phyloP scores from a whole-genome alignment of 2,329 filamentous ascomycete genomes.

The Fusarium ramigenum region DNA sequence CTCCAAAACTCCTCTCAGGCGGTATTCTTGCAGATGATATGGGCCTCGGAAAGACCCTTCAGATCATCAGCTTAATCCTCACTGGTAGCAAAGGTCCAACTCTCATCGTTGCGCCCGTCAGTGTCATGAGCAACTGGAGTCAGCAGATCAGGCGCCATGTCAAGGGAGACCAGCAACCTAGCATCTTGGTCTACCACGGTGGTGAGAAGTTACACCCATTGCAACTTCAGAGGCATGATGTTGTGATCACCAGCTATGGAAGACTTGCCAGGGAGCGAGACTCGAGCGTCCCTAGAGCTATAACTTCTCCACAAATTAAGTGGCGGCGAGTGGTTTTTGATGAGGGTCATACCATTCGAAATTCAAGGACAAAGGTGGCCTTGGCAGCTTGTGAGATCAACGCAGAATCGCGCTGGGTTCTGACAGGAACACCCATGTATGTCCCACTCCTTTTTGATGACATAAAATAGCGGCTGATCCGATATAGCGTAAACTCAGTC shows the following conservation, averaged over 20 bases:
- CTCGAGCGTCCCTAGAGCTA: constrained; percentile 51
- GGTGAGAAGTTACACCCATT: constrained; percentile 62
- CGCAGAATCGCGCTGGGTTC: constrained; percentile 79
- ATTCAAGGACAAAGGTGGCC: constrained; percentile 76
- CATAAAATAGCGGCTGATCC: constrained; percentile 39
- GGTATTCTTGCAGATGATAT: constrained; percentile 91
- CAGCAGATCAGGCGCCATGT: constrained; percentile 81
- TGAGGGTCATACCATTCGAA: constrained; percentile 85
- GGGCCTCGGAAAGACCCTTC: constrained; percentile 90
- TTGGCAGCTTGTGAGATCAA: constrained; percentile 72
- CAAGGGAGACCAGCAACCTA: constrained; percentile 67
- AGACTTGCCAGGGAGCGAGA: constrained; percentile 75
- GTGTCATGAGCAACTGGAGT: constrained; percentile 91
- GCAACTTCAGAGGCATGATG: constrained; percentile 73
- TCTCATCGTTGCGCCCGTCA: constrained; percentile 82
- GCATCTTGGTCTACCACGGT: constrained; percentile 80
- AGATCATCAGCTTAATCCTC: constrained; percentile 83
- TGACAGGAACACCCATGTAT: constrained; percentile 82
- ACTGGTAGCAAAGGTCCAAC: constrained; percentile 68
- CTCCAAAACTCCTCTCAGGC: constrained; percentile 76
- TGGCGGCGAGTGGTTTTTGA: constrained; percentile 86
- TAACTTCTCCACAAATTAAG: constrained; percentile 55
- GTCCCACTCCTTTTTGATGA: constrained; percentile 30
- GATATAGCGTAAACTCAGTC: constrained; percentile 74
- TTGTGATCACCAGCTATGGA: constrained; percentile 87